Conservation (phyloP, 1,284 basidiomycete species). For the Sanghuangporus weigelae region DNA sequence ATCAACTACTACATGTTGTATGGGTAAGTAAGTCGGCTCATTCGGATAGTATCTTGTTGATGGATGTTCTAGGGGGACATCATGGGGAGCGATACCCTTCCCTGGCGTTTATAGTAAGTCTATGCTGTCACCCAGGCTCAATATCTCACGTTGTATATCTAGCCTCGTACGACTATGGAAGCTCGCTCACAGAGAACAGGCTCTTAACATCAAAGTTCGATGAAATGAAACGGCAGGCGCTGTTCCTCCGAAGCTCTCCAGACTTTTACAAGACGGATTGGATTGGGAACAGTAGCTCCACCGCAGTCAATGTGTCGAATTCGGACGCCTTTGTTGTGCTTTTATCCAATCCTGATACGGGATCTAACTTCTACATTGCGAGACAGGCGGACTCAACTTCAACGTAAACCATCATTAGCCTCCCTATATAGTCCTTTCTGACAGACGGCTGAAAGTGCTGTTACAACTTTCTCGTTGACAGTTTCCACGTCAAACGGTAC, state of each 20-base stretch:
- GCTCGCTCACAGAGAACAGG: slow-evolving; percentile 47
- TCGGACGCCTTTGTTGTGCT: slow-evolving; percentile 53
- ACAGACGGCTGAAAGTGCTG: slow-evolving; percentile 32
- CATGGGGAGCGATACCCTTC: slow-evolving; percentile 29
- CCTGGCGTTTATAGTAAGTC: slow-evolving; percentile 24
- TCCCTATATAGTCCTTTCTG: not conserved
- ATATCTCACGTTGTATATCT: slow-evolving; percentile 29
- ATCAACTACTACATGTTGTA: slow-evolving; percentile 29
- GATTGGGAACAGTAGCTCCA: slow-evolving; percentile 48
- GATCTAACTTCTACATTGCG: slow-evolving; percentile 62
- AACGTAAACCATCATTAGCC: slow-evolving; percentile 37
- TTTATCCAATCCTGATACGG: slow-evolving; percentile 62
- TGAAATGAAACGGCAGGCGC: slow-evolving; percentile 68
- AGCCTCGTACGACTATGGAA: slow-evolving; percentile 23
- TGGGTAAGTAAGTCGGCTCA: slow-evolving; percentile 16
- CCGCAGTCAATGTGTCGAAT: slow-evolving; percentile 43
- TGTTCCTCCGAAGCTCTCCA: slow-evolving; percentile 71
- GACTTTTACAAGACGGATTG: slow-evolving; percentile 74
- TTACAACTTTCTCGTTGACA: slow-evolving; percentile 40
- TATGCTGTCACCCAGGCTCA: not conserved
- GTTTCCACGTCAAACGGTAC: slow-evolving; percentile 47
- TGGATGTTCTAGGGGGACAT: slow-evolving; percentile 24
- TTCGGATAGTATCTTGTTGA: slow-evolving; percentile 7
- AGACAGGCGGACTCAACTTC: slow-evolving; percentile 64
- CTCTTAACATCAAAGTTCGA: slow-evolving; percentile 63